phyloP scores from a whole-genome alignment of 768 basidiomycete species.

The Amanita jacksonii region DNA sequence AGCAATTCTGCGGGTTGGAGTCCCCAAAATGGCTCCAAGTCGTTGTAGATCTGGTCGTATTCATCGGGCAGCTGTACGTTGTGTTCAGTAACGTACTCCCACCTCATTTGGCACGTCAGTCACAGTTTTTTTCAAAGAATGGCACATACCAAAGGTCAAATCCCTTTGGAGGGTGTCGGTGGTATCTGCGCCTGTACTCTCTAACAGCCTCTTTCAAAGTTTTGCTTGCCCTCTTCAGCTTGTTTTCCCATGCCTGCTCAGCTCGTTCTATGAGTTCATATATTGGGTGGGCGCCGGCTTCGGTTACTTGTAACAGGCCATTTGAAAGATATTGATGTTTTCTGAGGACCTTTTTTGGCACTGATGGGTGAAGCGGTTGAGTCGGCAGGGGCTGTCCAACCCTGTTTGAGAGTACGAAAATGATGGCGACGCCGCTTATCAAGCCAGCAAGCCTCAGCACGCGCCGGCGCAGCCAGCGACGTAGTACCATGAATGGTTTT shows the following conservation, averaged over 20 bases:
- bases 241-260: constrained; percentile 46
- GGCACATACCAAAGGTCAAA: constrained; percentile 73
- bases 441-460: not conserved
- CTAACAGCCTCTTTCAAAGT: constrained; percentile 63
- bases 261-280: constrained; percentile 65
- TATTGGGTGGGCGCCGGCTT: constrained; percentile 58
- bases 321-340: constrained; percentile 26
- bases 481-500: no score
- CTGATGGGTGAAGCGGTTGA: not conserved
- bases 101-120: constrained; percentile 21
- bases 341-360: constrained; percentile 4
- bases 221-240: constrained; percentile 62
- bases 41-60: constrained; percentile 64
- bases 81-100: constrained; percentile 53
- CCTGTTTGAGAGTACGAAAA: not conserved
- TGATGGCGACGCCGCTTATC: not conserved
- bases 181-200: constrained; percentile 71
- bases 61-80: constrained; percentile 78
- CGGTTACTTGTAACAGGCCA: constrained; percentile 32
- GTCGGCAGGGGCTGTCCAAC: not conserved
- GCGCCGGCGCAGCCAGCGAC: not conserved
- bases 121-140: not conserved
- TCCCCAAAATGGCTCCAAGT: constrained; percentile 80
- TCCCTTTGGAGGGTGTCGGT: constrained; percentile 72
- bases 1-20: constrained; percentile 36